Percentiles rank a stretch among this genome's conserved stretches.
These are phyloP conservation scores for Isabelozyma heimii DNA, from an alignment of 805 yeast genomes.

Conservation along the genomic window DNA sequence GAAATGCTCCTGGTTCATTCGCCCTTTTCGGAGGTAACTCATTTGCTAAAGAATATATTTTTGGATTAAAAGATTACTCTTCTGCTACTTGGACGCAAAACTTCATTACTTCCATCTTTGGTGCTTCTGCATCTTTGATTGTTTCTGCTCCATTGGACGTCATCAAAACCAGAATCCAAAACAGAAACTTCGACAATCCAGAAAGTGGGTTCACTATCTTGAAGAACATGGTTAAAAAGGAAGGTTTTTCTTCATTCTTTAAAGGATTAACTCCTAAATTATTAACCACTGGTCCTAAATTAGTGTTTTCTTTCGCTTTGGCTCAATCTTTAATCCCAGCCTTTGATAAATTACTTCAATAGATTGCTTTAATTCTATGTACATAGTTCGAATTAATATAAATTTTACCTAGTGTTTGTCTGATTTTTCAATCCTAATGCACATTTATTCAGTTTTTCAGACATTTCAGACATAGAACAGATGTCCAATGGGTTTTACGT, in stretches of 20 bases:
- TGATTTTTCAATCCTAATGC: no score
- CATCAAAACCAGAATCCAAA: conserved; percentile 97
- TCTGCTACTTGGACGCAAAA: conserved; percentile 94
- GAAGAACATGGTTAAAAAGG: conserved; percentile 89
- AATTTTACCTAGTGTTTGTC: no score
- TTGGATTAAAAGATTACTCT: conserved; percentile 82
- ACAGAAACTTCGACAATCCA: conserved; percentile 91
- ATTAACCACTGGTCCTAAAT: conserved; percentile 96
- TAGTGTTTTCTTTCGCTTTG: conserved; percentile 95
- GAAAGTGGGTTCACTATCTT: conserved; percentile 90
- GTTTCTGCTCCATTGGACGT: conserved; percentile 98
- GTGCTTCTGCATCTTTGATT: conserved; percentile 95
- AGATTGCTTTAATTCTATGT: background rate
- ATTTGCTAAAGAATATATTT: conserved; percentile 94
- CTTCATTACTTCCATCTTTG: conserved; percentile 89
- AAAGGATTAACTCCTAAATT: conserved; percentile 96
- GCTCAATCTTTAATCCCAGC: conserved; percentile 98
- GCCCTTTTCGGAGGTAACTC: conserved; percentile 98
- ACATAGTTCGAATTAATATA: background rate
- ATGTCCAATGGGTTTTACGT: no score
- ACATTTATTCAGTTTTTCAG: no score
- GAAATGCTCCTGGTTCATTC: conserved; percentile 99
- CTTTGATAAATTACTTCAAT: conserved; percentile 65
- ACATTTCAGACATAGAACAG: no score
- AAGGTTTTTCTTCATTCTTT: conserved; percentile 87